Evolutionary conservation across 768 basidiomycete genomes (phyloP).

Genomic region (Termitomyces sp.): DNA sequence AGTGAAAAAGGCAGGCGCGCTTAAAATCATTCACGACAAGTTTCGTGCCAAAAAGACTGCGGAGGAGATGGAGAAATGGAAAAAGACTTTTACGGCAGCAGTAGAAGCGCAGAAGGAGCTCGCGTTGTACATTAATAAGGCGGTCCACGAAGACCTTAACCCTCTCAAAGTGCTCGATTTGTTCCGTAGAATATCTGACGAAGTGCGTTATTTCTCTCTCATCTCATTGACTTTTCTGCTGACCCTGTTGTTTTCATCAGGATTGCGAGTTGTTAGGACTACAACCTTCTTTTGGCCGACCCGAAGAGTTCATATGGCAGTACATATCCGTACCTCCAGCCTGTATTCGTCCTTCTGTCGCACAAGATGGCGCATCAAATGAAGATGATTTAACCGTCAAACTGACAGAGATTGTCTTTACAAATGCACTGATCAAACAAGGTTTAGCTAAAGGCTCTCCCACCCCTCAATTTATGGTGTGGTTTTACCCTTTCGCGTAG

Average conservation of each 20-base stretch:
- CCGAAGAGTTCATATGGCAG: slow-evolving; percentile 98
- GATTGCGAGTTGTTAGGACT: slow-evolving; percentile 94
- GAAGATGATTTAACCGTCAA: slow-evolving; percentile 99
- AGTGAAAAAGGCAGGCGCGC: slow-evolving; percentile 91
- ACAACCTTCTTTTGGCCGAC: slow-evolving; percentile 82
- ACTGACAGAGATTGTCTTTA: slow-evolving; percentile 93
- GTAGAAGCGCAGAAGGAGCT: slow-evolving; percentile 86
- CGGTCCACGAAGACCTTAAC: slow-evolving; percentile 89
- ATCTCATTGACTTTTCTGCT: not conserved
- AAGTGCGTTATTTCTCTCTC: slow-evolving; percentile 40
- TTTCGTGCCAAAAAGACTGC: slow-evolving; percentile 91
- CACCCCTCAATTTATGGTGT: slow-evolving; percentile 84
- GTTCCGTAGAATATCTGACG: slow-evolving; percentile 88
- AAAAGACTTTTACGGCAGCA: slow-evolving; percentile 74
- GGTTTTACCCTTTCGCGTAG: not conserved
- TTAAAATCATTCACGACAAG: slow-evolving; percentile 98
- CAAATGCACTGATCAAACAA: slow-evolving; percentile 88
- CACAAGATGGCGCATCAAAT: slow-evolving; percentile 96
- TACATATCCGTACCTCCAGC: slow-evolving; percentile 98
- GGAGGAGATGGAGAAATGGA: slow-evolving; percentile 85
- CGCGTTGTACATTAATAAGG: slow-evolving; percentile 77
- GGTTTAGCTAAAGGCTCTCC: slow-evolving; percentile 84
- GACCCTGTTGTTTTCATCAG: slow-evolving; percentile 29
- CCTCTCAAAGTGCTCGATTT: slow-evolving; percentile 90
- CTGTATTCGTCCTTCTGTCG: slow-evolving; percentile 94